Evolutionary conservation across 345 rosid species (phyloP).

Genomic region (Trapa incisa): DNA sequence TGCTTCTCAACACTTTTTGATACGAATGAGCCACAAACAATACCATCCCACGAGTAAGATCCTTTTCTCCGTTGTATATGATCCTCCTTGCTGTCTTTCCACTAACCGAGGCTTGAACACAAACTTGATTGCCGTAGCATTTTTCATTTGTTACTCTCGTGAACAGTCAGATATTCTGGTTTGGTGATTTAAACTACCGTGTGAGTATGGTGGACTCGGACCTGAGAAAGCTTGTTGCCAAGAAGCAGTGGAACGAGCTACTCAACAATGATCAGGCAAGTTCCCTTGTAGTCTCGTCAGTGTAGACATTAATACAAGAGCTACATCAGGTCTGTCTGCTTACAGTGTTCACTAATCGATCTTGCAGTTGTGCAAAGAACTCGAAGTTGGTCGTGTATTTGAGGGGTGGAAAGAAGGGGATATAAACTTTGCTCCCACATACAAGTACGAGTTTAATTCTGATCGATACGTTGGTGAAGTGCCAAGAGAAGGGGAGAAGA

Average conservation of each 20-base stretch:
- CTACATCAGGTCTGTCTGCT: neutral
- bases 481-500: conserved; percentile 76
- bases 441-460: conserved; percentile 79
- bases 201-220: conserved; percentile 68
- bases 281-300: too few species aligned
- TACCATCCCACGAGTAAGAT: conserved; percentile 80
- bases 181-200: conserved; percentile 94
- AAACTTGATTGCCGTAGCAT: too few species aligned
- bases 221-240: conserved; percentile 61
- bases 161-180: conserved; percentile 90
- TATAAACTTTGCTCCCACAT: conserved; percentile 82
- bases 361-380: conserved; percentile 64
- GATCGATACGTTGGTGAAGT: conserved; percentile 74
- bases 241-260: conserved; percentile 69
- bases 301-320: too few species aligned
- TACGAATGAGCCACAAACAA: conserved; percentile 64
- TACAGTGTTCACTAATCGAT: neutral
- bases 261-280: conserved; percentile 16
- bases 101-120: too few species aligned
- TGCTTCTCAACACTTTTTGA: conserved; percentile 59
- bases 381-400: conserved; percentile 62
- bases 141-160: neutral
- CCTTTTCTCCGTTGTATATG: neutral
- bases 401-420: conserved; percentile 89
- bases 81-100: too few species aligned